phyloP scores from a whole-genome alignment of 1,284 basidiomycete genomes.

The Heterobasidion occidentale region DNA sequence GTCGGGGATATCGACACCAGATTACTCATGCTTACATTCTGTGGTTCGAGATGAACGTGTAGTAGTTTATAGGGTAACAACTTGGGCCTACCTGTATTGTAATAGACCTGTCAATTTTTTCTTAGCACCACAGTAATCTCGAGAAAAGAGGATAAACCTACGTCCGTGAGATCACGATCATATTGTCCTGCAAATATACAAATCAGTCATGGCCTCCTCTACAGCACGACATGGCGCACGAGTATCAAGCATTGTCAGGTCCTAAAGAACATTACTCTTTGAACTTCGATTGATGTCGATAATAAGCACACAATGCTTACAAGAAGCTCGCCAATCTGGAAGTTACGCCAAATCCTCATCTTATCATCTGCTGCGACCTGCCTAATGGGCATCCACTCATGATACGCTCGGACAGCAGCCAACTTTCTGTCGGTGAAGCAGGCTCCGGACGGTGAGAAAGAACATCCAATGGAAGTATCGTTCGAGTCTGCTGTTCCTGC shows the following conservation, averaged over 20 bases:
- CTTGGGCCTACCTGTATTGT: conserved; percentile 39
- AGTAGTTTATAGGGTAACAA: not conserved
- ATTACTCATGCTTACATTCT: conserved; percentile 21
- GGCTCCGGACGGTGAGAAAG: conserved; percentile 46
- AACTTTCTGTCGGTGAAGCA: conserved; percentile 60
- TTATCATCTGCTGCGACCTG: conserved; percentile 55
- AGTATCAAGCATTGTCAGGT: conserved; percentile 58
- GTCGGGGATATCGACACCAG: not conserved
- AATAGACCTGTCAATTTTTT: conserved; percentile 35
- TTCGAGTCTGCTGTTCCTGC: conserved; percentile 58
- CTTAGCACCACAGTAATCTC: not conserved
- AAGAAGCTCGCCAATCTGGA: conserved; percentile 54
- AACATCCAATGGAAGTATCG: conserved; percentile 45
- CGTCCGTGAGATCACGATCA: conserved; percentile 56
- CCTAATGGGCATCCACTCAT: conserved; percentile 66
- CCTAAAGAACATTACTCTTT: conserved; percentile 17
- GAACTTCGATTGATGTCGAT: not conserved
- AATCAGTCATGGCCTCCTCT: not conserved
- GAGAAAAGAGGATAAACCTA: conserved; percentile 15
- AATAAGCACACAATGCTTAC: conserved; percentile 10
- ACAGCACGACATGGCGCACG: conserved; percentile 21
- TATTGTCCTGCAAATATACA: conserved; percentile 37
- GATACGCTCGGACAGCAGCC: conserved; percentile 56
- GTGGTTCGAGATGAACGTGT: not conserved
- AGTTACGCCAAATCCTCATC: conserved; percentile 61